Evolutionary conservation across 2,329 filamentous ascomycete genomes (phyloP).

Genomic region (Colletotrichum viniferum): DNA sequence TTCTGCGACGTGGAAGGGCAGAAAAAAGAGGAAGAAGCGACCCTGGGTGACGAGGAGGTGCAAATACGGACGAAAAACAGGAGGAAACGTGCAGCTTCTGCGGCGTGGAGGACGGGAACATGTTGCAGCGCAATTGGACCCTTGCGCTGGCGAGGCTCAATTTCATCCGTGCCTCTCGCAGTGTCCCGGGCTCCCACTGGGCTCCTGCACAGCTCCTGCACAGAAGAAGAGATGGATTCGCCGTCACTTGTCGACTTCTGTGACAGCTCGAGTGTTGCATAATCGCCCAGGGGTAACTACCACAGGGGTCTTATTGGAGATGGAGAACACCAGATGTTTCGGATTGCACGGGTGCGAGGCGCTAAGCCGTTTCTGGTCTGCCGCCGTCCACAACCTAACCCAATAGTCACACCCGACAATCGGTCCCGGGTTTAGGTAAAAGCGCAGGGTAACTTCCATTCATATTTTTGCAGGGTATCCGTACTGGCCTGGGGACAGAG

Average conservation of each 20-base stretch:
- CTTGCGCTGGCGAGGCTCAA: background rate
- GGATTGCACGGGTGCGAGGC: background rate
- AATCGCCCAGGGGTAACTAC: background rate
- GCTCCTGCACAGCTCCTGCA: background rate
- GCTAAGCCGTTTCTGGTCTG: background rate
- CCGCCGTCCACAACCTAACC: background rate
- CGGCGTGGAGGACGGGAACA: background rate
- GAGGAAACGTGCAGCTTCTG: conserved; percentile 6
- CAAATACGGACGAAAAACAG: background rate
- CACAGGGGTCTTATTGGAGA: background rate
- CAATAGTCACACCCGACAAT: background rate
- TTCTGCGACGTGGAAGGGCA: background rate
- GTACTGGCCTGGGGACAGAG: background rate
- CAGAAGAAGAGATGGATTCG: background rate
- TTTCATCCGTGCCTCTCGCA: background rate
- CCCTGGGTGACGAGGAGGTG: background rate
- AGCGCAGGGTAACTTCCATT: background rate
- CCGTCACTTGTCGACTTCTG: conserved; percentile 9
- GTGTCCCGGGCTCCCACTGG: background rate
- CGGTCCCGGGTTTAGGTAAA: background rate
- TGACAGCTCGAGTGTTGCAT: conserved; percentile 17
- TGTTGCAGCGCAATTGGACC: conserved; percentile 1
- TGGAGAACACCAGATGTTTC: background rate
- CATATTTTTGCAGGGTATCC: background rate
- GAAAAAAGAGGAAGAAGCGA: background rate